These are phyloP conservation scores for Stephania yunnanensis DNA, from an alignment of 164 flowering plant species.

Conservation along the genomic window DNA sequence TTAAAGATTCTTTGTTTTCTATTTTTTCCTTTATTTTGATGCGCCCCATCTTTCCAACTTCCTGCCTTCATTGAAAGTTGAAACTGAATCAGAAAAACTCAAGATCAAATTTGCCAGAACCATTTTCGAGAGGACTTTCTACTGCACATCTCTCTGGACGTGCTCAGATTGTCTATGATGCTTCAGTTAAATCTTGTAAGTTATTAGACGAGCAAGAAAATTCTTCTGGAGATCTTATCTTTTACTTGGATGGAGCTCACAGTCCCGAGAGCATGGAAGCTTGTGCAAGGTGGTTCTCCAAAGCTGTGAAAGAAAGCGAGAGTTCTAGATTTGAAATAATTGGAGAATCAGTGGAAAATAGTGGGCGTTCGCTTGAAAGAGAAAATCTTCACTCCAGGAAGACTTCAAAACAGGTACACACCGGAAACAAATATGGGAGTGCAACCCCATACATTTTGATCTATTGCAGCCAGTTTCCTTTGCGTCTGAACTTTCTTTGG, in stretches of 20 bases:
- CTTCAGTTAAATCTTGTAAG: conserved; percentile 9
- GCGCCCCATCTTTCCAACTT: conserved; percentile 1
- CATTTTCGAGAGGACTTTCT: conserved; percentile 67
- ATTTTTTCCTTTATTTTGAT: background rate
- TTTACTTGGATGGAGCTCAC: conserved; percentile 91
- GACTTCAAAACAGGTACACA: conserved; percentile 45
- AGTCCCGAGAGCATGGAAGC: conserved; percentile 92
- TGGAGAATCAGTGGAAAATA: conserved; percentile 21
- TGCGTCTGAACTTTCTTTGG: background rate
- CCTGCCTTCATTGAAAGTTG: conserved; percentile 3
- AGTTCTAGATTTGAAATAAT: conserved; percentile 12
- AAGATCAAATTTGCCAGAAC: conserved; percentile 46
- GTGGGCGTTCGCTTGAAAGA: conserved; percentile 15
- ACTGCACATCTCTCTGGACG: conserved; percentile 64
- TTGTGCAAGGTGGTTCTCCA: conserved; percentile 81
- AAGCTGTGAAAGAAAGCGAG: conserved; percentile 33
- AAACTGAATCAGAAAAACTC: conserved; percentile 25
- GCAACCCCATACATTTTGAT: background rate
- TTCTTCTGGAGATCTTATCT: conserved; percentile 53
- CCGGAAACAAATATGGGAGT: background rate
- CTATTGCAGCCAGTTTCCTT: background rate
- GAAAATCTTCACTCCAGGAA: conserved; percentile 23
- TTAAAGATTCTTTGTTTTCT: background rate
- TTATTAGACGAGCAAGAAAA: conserved; percentile 19
- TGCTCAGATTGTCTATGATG: conserved; percentile 57